phyloP scores from a whole-genome alignment of 306 rosid genomes.

The Rosa rugosa region DNA sequence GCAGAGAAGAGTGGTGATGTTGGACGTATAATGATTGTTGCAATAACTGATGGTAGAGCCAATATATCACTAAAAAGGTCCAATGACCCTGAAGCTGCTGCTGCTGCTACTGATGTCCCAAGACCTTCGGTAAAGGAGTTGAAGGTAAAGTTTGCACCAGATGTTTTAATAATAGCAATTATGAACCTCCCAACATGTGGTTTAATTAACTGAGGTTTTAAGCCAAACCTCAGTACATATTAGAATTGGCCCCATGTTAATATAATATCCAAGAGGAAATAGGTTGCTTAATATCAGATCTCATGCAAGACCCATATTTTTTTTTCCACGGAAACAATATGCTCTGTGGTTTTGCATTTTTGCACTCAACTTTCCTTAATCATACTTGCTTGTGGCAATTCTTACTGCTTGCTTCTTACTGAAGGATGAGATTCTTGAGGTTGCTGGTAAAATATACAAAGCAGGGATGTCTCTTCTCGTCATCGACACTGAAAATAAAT shows the following conservation, averaged over 20 bases:
- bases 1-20: conserved; percentile 99
- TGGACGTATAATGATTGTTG: conserved; percentile 95
- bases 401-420: conserved; percentile 25
- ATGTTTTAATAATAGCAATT: neutral
- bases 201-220: neutral
- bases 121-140: conserved; percentile 81
- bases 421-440: conserved; percentile 97
- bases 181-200: conserved; percentile 6
- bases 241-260: neutral
- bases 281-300: neutral
- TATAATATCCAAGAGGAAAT: neutral
- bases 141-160: conserved; percentile 49
- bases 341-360: neutral
- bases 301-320: too few relatives aligned
- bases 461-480: conserved; percentile 97
- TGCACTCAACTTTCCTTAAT: neutral
- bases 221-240: neutral
- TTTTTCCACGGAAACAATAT: neutral
- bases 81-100: conserved; percentile 79
- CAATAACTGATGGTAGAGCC: conserved; percentile 95
- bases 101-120: conserved; percentile 63
- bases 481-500: conserved; percentile 95
- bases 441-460: conserved; percentile 91
- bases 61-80: conserved; percentile 91
- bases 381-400: neutral